Evolutionary conservation across 805 yeast species (phyloP).

Genomic region (Teunomyces barrocoloradensis): DNA sequence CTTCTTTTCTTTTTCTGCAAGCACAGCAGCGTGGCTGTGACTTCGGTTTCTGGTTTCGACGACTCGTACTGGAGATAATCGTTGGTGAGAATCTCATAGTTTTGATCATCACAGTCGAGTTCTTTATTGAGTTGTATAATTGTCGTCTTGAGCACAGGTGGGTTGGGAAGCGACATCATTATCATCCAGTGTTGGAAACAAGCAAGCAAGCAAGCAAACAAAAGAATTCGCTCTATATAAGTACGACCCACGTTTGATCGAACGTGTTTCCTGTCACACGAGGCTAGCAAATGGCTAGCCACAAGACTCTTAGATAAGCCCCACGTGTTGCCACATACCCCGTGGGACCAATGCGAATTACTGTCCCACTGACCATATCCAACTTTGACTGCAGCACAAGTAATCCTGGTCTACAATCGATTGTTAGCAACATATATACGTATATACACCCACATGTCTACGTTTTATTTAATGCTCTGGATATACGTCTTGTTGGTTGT

Average conservation of each 20-base stretch:
- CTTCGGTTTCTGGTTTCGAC: conserved; percentile 3
- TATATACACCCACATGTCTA: no score
- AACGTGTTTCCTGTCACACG: conserved; percentile 10
- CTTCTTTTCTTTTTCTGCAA: conserved; percentile 32
- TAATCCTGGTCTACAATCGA: no score
- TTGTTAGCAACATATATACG: no score
- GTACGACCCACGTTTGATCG: conserved; percentile 8
- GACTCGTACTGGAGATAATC: conserved; percentile 21
- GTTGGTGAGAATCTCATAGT: conserved; percentile 42
- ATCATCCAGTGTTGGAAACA: neutral
- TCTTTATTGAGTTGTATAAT: conserved; percentile 45
- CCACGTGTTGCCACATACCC: conserved; percentile 3
- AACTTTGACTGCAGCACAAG: no score
- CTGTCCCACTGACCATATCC: no score
- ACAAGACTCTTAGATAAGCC: conserved; percentile 2
- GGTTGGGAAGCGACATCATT: conserved; percentile 26
- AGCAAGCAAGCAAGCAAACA: neutral
- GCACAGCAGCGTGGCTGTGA: neutral
- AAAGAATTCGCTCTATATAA: conserved; percentile 1
- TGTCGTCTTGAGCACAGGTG: conserved; percentile 44
- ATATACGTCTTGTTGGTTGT: no score
- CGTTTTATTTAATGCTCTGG: no score
- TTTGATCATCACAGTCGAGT: conserved; percentile 39
- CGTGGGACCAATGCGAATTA: neutral
- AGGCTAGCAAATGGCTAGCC: neutral